Evolutionary conservation across 495 filamentous ascomycete species (phyloP).

Genomic region (Clohesyomyces aquaticus): DNA sequence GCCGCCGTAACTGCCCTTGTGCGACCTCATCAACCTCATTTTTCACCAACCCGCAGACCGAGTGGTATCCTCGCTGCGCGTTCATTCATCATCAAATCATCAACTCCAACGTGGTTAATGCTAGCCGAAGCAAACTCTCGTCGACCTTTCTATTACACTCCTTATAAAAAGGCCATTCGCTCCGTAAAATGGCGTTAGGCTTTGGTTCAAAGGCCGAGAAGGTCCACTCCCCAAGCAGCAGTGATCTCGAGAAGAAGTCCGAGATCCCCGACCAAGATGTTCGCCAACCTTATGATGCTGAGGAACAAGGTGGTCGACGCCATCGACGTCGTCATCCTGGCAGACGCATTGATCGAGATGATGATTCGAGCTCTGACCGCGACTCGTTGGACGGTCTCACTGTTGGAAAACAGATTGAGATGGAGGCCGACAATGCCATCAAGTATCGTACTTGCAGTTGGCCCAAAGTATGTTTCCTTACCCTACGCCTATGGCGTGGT

Average conservation of each 20-base stretch:
- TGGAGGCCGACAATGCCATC: slow-evolving; percentile 78
- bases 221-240: background rate
- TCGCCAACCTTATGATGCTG: background rate
- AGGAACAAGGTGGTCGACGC: background rate
- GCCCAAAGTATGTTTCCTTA: slow-evolving; percentile 67
- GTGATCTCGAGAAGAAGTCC: background rate
- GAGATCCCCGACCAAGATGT: slow-evolving; percentile 3
- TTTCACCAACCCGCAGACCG: slow-evolving; percentile 1
- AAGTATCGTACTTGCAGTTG: slow-evolving; percentile 89
- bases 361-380: slow-evolving; percentile 36
- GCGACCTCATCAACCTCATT: background rate
- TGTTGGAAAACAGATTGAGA: slow-evolving; percentile 73
- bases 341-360: slow-evolving; percentile 37
- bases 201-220: slow-evolving; percentile 26
- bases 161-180: slow-evolving; percentile 48
- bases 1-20: background rate
- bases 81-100: slow-evolving; percentile 2
- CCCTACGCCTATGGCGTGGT: slow-evolving; percentile 15
- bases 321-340: slow-evolving; percentile 38
- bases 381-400: slow-evolving; percentile 51
- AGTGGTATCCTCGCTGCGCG: slow-evolving; percentile 11
- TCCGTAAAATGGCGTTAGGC: slow-evolving; percentile 59
- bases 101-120: slow-evolving; percentile 50
- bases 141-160: slow-evolving; percentile 48
- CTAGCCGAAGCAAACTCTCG: slow-evolving; percentile 43